A percentile compares a stretch with the other conserved stretches of the same genome.
These are phyloP conservation scores for Aspergillus quadricinctus DNA, from an alignment of 2,329 filamentous ascomycete genomes.

Conservation along the genomic window DNA sequence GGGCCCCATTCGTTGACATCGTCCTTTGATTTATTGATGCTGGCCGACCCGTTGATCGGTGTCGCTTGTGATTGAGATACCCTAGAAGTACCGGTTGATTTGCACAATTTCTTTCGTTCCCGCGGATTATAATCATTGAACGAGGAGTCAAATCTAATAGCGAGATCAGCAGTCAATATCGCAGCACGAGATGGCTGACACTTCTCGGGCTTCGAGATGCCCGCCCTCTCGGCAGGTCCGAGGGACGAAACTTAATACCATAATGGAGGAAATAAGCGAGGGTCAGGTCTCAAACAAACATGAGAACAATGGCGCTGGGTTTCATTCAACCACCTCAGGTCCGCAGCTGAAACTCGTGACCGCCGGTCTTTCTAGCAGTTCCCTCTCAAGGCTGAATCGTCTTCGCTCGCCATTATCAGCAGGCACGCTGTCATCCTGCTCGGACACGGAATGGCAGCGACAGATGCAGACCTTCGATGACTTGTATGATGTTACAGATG, in stretches of 20 bases:
- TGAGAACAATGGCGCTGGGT: conserved; percentile 2
- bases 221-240: conserved; percentile 55
- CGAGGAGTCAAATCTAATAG: background rate
- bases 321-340: conserved; percentile 7
- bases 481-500: conserved; percentile 79
- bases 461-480: conserved; percentile 76
- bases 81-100: conserved; percentile 17
- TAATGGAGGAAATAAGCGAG: conserved; percentile 54
- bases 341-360: conserved; percentile 36
- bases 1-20: conserved; percentile 21
- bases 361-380: conserved; percentile 21
- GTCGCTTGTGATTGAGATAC: conserved; percentile 27
- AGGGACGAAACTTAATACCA: conserved; percentile 58
- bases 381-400: conserved; percentile 18
- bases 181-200: conserved; percentile 41
- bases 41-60: conserved; percentile 29
- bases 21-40: conserved; percentile 12
- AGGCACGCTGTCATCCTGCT: conserved; percentile 29
- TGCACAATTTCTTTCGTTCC: conserved; percentile 7
- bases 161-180: background rate
- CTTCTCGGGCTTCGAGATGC: conserved; percentile 49
- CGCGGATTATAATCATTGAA: background rate
- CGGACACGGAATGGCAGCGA: conserved; percentile 59
- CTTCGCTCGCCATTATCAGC: conserved; percentile 32
- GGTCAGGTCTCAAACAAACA: conserved; percentile 18